Evolutionary conservation across 2,329 filamentous ascomycete genomes (phyloP).

Genomic region (Penicillium sclerotiorum): DNA sequence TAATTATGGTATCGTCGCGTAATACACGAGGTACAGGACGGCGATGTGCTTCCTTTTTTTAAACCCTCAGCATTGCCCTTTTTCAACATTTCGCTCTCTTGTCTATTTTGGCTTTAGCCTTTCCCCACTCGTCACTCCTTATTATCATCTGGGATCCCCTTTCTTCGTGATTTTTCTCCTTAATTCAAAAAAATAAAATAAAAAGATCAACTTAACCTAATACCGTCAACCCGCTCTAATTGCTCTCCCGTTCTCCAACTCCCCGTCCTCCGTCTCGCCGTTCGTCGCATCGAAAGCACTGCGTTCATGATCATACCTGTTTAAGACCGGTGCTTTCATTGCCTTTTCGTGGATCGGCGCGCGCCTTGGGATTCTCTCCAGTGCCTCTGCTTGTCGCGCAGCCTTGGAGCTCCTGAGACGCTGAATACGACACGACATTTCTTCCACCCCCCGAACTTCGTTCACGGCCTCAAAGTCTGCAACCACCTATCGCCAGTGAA

Average conservation of each 20-base stretch:
- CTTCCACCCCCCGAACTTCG: neutral
- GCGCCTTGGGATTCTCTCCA: neutral
- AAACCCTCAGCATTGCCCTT: constrained; percentile 25
- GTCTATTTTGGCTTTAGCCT: constrained; percentile 18
- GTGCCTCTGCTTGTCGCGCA: neutral
- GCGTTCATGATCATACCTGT: constrained; percentile 6
- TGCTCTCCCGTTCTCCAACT: neutral
- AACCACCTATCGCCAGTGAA: neutral
- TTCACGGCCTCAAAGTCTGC: neutral
- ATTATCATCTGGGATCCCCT: constrained; percentile 14
- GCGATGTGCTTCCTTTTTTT: constrained; percentile 24
- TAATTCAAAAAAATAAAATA: no score
- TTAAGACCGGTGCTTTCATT: no score
- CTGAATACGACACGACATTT: neutral
- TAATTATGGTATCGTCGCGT: constrained; percentile 1
- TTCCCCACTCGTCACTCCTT: constrained; percentile 28
- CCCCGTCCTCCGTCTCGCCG: neutral
- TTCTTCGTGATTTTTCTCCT: neutral
- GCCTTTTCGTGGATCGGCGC: neutral
- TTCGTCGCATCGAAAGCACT: neutral
- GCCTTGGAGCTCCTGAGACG: neutral
- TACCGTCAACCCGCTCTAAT: neutral
- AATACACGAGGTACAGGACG: neutral
- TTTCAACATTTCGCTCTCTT: constrained; percentile 21
- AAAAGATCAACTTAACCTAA: no score